Base-by-base conservation (phyloP, 768 basidiomycete species). In the Termitomyces sp. region DNA sequence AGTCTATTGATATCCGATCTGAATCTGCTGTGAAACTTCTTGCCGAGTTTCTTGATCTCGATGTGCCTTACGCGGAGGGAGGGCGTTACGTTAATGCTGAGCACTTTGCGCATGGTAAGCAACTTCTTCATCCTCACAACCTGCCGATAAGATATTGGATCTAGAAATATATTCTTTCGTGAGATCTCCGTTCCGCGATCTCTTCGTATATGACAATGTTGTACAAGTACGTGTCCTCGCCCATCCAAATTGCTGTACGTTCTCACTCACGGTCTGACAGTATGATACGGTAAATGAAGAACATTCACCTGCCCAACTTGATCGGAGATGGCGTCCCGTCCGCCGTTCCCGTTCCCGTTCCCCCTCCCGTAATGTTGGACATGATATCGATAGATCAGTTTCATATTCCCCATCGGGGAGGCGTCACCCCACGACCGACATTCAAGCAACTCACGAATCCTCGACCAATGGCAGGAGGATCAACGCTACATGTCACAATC, bases 51-150 rank as follows among this genome's bases (percentile, higher is more conserved):
- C 78, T 98, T 49, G 95, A 98, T 68, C 80, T 91, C 70, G 88
- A 88, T 62, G 72, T 74, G 3, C 78, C 81, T 2, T 85, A 86
- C 59, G 68, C 69, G 22, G 79, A 82, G 49, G 87, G 86, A 8
- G 75, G 77, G 27, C 78, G 86, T 56, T 78, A 82, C 58, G 72
- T 77, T 27, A 90, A 92, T 64, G 90, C 95, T 12, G 95, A 98
- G 68, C 95, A 97, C 71, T 95, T 97, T 73, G 91, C 89, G 8
- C 95, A 98, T 73, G 93, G 93, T 92, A 65, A 64, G 81, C 72
- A 7, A 47, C 27, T 53, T 18, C 18, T 36, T 33, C 33, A 47
- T 36, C 22, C n/a, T 41, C n/a, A 39, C 6, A n/a, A 53, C 18
- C 3, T 49, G n/a, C 50, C 45, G 37, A 59, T 56, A 27, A 39